Percentiles rank a stretch among this genome's conserved stretches.
phyloP scores from a whole-genome alignment of 805 yeast species.

The Nakazawaea ernobii region DNA sequence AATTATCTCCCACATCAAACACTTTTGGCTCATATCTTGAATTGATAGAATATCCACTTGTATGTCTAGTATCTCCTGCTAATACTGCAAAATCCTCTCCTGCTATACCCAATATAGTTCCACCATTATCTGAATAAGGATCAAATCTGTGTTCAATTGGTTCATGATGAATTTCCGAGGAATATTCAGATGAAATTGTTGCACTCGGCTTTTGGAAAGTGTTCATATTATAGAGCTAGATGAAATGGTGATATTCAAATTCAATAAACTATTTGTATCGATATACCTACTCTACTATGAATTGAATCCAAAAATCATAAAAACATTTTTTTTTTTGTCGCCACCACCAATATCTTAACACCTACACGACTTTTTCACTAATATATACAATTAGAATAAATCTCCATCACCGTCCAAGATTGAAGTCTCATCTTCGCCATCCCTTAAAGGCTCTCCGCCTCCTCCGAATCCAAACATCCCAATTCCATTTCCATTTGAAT shows the following conservation, averaged over 20 bases:
- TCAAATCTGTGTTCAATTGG: conserved; percentile 92
- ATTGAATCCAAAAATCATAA: too few species aligned
- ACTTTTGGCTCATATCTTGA: conserved; percentile 90
- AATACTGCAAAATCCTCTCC: conserved; percentile 95
- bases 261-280: neutral
- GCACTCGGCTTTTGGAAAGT: conserved; percentile 12
- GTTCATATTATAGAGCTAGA: conserved; percentile 1
- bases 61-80: conserved; percentile 98
- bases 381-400: neutral
- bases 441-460: conserved; percentile 5
- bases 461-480: conserved; percentile 28
- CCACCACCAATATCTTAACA: neutral
- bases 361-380: conserved; percentile 2
- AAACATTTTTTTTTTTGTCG: neutral
- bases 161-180: conserved; percentile 40
- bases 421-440: neutral
- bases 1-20: conserved; percentile 80
- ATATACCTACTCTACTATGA: neutral
- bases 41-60: conserved; percentile 89
- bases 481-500: conserved; percentile 55
- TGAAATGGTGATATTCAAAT: neutral
- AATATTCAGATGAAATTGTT: conserved; percentile 63
- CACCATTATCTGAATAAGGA: conserved; percentile 94
- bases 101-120: conserved; percentile 95
- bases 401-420: neutral